These are phyloP conservation scores for Penicillium atrosanguineum DNA, from an alignment of 495 filamentous ascomycete genomes.

Conservation along the genomic window DNA sequence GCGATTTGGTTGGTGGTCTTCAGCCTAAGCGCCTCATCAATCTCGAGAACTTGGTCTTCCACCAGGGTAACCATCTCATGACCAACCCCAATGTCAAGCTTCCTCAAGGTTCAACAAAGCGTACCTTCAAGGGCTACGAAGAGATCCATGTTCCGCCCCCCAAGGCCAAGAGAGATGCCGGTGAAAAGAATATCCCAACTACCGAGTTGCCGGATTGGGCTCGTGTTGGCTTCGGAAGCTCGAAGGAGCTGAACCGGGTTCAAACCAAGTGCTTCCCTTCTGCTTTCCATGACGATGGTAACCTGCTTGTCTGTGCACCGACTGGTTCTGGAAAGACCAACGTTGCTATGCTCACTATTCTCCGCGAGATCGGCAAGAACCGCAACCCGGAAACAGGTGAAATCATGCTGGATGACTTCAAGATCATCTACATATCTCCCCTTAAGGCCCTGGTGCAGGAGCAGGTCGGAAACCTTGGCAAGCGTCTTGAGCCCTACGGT, in stretches of 20 bases:
- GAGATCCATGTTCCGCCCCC: slow-evolving; percentile 95
- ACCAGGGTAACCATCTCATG: slow-evolving; percentile 98
- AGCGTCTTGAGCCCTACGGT: slow-evolving; percentile 83
- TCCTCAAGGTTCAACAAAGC: slow-evolving; percentile 92
- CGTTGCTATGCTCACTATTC: slow-evolving; percentile 94
- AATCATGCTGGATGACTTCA: slow-evolving; percentile 93
- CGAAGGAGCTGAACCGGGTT: slow-evolving; percentile 85
- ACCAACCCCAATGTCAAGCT: slow-evolving; percentile 93
- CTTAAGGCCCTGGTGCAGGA: slow-evolving; percentile 97
- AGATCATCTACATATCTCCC: slow-evolving; percentile 96
- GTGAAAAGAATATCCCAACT: slow-evolving; percentile 76
- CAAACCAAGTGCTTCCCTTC: slow-evolving; percentile 89
- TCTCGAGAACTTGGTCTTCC: slow-evolving; percentile 92
- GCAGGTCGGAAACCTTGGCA: slow-evolving; percentile 95
- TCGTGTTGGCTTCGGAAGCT: slow-evolving; percentile 74
- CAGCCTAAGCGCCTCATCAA: slow-evolving; percentile 87
- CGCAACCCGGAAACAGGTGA: slow-evolving; percentile 82
- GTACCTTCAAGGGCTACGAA: slow-evolving; percentile 95
- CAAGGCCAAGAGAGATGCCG: slow-evolving; percentile 75
- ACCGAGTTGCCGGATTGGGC: slow-evolving; percentile 92
- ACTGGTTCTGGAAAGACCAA: slow-evolving; percentile 99
- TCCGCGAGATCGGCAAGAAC: slow-evolving; percentile 95
- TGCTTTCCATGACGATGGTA: slow-evolving; percentile 92
- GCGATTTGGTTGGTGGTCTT: slow-evolving; percentile 75
- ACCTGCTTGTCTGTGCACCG: slow-evolving; percentile 95